phyloP scores from a whole-genome alignment of 2,329 filamentous ascomycete species.

The Neofusicoccum sp. region DNA sequence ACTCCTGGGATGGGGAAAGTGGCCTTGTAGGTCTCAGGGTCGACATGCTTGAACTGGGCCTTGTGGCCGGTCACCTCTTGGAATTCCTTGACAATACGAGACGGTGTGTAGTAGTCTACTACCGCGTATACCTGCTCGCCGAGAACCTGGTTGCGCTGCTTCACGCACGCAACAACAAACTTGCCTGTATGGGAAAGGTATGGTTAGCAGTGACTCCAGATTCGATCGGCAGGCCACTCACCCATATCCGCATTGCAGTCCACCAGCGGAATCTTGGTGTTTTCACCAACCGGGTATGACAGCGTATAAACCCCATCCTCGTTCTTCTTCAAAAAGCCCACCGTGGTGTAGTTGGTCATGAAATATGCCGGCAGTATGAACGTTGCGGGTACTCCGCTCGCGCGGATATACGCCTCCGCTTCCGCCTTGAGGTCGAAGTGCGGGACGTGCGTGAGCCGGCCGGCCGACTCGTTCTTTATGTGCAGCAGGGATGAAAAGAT shows the following conservation, averaged over 20 bases:
- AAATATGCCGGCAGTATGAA: constrained; percentile 27
- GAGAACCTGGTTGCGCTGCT: constrained; percentile 36
- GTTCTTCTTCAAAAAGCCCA: not conserved
- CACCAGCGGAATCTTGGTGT: constrained; percentile 19
- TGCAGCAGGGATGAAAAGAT: constrained; percentile 38
- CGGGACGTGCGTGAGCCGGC: constrained; percentile 31
- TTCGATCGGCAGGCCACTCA: not conserved
- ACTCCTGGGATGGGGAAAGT: constrained; percentile 40
- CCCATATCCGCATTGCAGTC: constrained; percentile 21
- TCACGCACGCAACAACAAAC: constrained; percentile 29
- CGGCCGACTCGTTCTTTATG: constrained; percentile 26
- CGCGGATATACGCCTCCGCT: constrained; percentile 32
- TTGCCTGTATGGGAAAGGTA: too few species aligned
- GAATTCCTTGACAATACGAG: constrained; percentile 35
- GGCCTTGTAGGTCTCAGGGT: constrained; percentile 44
- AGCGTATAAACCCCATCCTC: constrained; percentile 16
- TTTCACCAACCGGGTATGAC: constrained; percentile 3
- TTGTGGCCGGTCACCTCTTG: constrained; percentile 33
- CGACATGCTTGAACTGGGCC: constrained; percentile 36
- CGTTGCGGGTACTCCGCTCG: constrained; percentile 20
- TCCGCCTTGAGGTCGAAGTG: constrained; percentile 41
- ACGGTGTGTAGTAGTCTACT: constrained; percentile 28
- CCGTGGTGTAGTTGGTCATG: constrained; percentile 21
- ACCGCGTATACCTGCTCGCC: constrained; percentile 47
- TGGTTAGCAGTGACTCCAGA: too few species aligned